phyloP scores from a whole-genome alignment of 176 grass and related monocot genomes.

The Poa pratensis region DNA sequence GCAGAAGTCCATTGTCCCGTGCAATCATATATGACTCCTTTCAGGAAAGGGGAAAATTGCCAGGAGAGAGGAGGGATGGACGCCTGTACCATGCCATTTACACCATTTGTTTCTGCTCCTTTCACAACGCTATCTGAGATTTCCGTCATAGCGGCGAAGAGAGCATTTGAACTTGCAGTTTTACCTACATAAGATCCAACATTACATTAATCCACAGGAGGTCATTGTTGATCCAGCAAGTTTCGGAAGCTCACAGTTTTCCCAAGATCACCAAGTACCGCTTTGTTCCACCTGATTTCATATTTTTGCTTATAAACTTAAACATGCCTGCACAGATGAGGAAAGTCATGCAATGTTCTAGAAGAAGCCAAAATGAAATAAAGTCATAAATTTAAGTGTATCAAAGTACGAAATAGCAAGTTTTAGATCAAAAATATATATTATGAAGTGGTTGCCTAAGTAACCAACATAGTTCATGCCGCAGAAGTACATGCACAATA shows the following conservation, averaged over 20 bases:
- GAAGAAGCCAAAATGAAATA: slow-evolving; percentile 18
- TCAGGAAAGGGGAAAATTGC: not conserved
- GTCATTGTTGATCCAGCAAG: slow-evolving; percentile 34
- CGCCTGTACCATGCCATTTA: slow-evolving; percentile 85
- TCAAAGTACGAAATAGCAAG: not conserved
- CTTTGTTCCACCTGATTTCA: slow-evolving; percentile 83
- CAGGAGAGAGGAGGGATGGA: not conserved
- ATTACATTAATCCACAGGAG: slow-evolving; percentile 40
- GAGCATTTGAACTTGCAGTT: slow-evolving; percentile 83
- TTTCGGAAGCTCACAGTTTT: slow-evolving; percentile 76
- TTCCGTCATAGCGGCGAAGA: slow-evolving; percentile 85
- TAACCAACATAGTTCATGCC: slow-evolving; percentile 9
- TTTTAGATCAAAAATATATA: slow-evolving; percentile 16
- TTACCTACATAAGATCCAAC: slow-evolving; percentile 63
- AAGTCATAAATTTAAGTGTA: slow-evolving; percentile 34
- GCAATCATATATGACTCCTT: not conserved
- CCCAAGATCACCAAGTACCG: slow-evolving; percentile 91
- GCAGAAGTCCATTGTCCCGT: not conserved
- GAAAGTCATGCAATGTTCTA: slow-evolving; percentile 19
- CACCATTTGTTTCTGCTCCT: slow-evolving; percentile 83
- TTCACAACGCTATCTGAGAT: slow-evolving; percentile 78
- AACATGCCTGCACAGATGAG: slow-evolving; percentile 74
- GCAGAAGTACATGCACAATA: slow-evolving; percentile 11
- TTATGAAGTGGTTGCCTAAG: slow-evolving; percentile 31
- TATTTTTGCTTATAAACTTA: slow-evolving; percentile 94